Percentiles rank a stretch among this genome's conserved stretches.
Evolutionary conservation across 2,329 filamentous ascomycete genomes (phyloP).

Genomic region (Myriosclerotinia scirpicola): DNA sequence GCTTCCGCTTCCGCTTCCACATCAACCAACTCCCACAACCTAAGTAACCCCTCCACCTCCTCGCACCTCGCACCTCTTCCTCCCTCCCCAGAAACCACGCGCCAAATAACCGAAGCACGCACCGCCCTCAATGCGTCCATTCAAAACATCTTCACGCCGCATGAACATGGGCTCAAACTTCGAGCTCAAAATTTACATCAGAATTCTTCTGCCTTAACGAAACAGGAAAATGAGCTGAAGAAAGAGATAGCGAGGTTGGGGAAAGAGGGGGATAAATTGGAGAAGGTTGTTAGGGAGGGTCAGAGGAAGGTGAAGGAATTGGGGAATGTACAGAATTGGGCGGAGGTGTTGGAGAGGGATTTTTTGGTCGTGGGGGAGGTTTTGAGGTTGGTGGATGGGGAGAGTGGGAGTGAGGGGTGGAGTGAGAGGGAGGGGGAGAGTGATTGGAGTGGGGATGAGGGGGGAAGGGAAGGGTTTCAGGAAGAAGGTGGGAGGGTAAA

Average conservation of each 20-base stretch:
- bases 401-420: constrained; percentile 30
- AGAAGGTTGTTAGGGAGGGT: constrained; percentile 61
- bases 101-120: constrained; percentile 56
- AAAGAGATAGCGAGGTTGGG: constrained; percentile 60
- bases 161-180: constrained; percentile 66
- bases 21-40: constrained; percentile 17
- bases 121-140: constrained; percentile 57
- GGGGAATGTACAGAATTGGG: constrained; percentile 83
- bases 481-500: not conserved
- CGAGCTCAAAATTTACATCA: constrained; percentile 69
- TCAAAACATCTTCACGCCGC: constrained; percentile 59
- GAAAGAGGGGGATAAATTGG: constrained; percentile 64
- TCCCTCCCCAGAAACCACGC: constrained; percentile 35
- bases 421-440: constrained; percentile 17
- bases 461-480: not conserved
- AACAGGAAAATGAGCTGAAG: constrained; percentile 65
- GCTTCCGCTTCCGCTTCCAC: constrained; percentile 4
- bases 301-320: constrained; percentile 71
- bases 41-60: constrained; percentile 17
- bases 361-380: constrained; percentile 66
- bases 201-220: constrained; percentile 63
- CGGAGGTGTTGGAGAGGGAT: constrained; percentile 73
- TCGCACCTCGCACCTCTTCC: constrained; percentile 21
- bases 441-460: constrained; percentile 21
- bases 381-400: constrained; percentile 52